These are phyloP conservation scores for Ophiosphaerella herpotricha DNA, from an alignment of 2,329 filamentous ascomycete genomes.

Conservation along the genomic window DNA sequence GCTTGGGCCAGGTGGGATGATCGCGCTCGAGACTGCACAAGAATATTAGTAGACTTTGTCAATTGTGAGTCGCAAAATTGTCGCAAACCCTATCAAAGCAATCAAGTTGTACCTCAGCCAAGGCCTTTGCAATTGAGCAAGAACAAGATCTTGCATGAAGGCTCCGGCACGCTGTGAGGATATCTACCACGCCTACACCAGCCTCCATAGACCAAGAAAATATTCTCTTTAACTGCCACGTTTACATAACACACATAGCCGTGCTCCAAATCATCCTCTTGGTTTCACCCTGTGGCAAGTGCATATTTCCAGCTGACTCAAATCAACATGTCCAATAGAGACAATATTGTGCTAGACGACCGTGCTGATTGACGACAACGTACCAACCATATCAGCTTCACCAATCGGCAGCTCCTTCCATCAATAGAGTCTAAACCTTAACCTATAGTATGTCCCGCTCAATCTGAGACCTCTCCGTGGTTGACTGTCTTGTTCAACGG, in stretches of 20 bases:
- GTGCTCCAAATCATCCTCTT: too few species aligned
- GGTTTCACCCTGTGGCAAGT: too few species aligned
- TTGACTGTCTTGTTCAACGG: conserved; percentile 41
- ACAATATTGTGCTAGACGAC: too few species aligned
- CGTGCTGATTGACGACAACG: too few species aligned
- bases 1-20: background rate
- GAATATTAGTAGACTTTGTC: background rate
- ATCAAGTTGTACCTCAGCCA: too few species aligned
- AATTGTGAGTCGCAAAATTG: too few species aligned
- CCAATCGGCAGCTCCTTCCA: background rate
- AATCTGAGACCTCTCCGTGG: conserved; percentile 48
- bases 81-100: too few species aligned
- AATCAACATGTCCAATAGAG: too few species aligned
- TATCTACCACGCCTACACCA: background rate
- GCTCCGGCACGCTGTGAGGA: background rate
- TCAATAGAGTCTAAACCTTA: background rate
- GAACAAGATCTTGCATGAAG: background rate
- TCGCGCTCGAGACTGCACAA: background rate
- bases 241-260: too few species aligned
- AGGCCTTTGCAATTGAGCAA: too few species aligned
- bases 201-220: background rate
- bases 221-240: too few species aligned
- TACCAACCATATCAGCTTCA: background rate
- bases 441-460: conserved; percentile 7
- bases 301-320: too few species aligned